Percentiles rank a stretch among this genome's conserved stretches.
Evolutionary conservation across 441 rosid species (phyloP).

Genomic region (Adansonia rubrostipa): DNA sequence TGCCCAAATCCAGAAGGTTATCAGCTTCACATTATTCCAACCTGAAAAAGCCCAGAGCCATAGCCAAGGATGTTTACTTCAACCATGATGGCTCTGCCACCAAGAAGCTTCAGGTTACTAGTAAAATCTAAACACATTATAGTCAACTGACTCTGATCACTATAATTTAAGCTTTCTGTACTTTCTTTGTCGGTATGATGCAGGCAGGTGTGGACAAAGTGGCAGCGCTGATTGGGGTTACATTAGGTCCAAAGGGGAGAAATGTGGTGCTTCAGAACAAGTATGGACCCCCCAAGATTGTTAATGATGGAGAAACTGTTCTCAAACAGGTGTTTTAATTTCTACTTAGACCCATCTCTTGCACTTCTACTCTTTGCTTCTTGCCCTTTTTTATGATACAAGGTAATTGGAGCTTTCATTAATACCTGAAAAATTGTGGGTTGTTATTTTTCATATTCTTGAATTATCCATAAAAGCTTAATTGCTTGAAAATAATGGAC

Average conservation of each 20-base stretch:
- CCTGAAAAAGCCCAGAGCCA: constrained; percentile 46
- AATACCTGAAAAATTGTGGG: neutral
- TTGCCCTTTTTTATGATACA: neutral
- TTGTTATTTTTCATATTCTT: neutral
- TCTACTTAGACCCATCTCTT: constrained; percentile 9
- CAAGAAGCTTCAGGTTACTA: constrained; percentile 74
- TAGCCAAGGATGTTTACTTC: constrained; percentile 76
- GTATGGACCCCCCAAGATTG: constrained; percentile 93
- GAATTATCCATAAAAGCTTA: neutral
- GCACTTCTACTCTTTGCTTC: neutral
- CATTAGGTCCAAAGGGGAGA: constrained; percentile 92
- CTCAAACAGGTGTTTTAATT: constrained; percentile 62
- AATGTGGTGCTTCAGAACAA: constrained; percentile 87
- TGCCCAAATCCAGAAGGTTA: constrained; percentile 34
- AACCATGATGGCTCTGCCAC: constrained; percentile 85
- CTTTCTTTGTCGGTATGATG: constrained; percentile 27
- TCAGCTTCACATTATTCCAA: constrained; percentile 36
- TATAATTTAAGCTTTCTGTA: constrained; percentile 1
- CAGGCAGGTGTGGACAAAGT: constrained; percentile 84
- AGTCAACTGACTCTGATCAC: neutral
- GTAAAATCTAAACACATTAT: neutral
- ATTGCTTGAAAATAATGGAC: constrained; percentile 2
- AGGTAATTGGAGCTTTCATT: neutral
- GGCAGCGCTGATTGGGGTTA: constrained; percentile 81
- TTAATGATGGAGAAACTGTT: constrained; percentile 91